Evolutionary conservation across 2,329 filamentous ascomycete species (phyloP).

Genomic region (Orbilia javanica): DNA sequence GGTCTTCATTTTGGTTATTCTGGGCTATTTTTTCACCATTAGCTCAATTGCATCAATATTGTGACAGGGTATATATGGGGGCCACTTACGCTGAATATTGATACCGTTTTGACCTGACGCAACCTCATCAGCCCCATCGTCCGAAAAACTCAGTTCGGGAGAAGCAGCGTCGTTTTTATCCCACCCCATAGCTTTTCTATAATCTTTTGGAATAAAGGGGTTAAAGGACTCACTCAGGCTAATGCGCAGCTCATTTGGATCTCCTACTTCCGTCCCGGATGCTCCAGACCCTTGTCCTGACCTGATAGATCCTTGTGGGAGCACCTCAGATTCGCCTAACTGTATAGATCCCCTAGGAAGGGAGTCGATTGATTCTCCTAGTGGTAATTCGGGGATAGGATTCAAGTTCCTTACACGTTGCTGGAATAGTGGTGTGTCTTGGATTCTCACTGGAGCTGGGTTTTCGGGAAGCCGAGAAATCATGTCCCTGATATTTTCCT

Average conservation of each 20-base stretch:
- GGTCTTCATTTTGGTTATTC: not conserved
- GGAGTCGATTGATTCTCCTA: not conserved
- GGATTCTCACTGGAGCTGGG: conserved; percentile 1
- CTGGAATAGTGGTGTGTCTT: conserved; percentile 5
- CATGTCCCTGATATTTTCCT: not conserved
- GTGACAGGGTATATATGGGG: no score
- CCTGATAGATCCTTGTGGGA: not conserved
- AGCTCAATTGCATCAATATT: not conserved
- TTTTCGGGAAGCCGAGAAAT: not conserved
- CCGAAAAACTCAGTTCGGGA: not conserved
- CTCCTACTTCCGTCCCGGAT: not conserved
- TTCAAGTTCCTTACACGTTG: not conserved
- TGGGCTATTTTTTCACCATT: not conserved
- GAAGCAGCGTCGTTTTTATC: not conserved
- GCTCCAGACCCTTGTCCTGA: not conserved
- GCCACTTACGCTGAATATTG: not conserved
- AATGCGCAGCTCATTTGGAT: not conserved
- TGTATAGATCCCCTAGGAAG: not conserved
- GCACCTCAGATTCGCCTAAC: not conserved
- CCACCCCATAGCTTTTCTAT: not conserved
- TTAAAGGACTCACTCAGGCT: conserved; percentile 3
- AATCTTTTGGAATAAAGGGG: not conserved
- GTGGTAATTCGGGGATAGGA: conserved; percentile 1
- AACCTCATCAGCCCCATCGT: not conserved
- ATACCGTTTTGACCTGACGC: not conserved